Percentiles rank a stretch among this genome's conserved stretches.
Evolutionary conservation across 768 basidiomycete species (phyloP).

Genomic region (Phaeolepiota aurea): DNA sequence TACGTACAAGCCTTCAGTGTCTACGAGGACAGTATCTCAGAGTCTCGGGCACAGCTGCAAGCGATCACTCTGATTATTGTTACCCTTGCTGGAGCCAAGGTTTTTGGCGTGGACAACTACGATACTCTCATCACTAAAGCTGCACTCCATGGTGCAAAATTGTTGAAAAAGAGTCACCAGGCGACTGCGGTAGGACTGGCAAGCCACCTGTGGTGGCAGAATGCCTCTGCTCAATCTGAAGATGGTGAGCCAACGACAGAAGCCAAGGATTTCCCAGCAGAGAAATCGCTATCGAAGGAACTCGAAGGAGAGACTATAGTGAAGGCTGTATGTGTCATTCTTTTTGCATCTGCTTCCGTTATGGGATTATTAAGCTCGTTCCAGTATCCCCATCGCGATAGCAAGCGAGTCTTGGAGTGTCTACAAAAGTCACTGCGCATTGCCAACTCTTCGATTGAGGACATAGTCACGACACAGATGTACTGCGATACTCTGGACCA

Average conservation of each 20-base stretch:
- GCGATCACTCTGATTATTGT: slow-evolving; percentile 96
- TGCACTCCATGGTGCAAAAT: slow-evolving; percentile 91
- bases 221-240: slow-evolving; percentile 30
- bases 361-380: neutral
- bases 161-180: slow-evolving; percentile 98
- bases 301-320: slow-evolving; percentile 30
- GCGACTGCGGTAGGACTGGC: slow-evolving; percentile 90
- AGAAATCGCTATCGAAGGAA: slow-evolving; percentile 28
- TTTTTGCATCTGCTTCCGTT: too few species aligned
- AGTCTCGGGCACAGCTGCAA: slow-evolving; percentile 90
- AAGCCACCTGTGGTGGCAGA: slow-evolving; percentile 99
- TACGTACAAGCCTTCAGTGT: slow-evolving; percentile 97
- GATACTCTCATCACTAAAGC: slow-evolving; percentile 98
- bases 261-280: slow-evolving; percentile 22
- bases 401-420: slow-evolving; percentile 96
- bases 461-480: slow-evolving; percentile 91
- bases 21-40: slow-evolving; percentile 96
- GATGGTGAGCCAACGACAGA: slow-evolving; percentile 29
- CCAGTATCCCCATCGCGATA: slow-evolving; percentile 85
- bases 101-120: slow-evolving; percentile 93
- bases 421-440: slow-evolving; percentile 94
- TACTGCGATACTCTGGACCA: slow-evolving; percentile 96
- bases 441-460: slow-evolving; percentile 93
- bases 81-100: slow-evolving; percentile 78
- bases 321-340: slow-evolving; percentile 60